Conservation (phyloP, 1,139 yeast genomes). For the Hansenula sp. region DNA sequence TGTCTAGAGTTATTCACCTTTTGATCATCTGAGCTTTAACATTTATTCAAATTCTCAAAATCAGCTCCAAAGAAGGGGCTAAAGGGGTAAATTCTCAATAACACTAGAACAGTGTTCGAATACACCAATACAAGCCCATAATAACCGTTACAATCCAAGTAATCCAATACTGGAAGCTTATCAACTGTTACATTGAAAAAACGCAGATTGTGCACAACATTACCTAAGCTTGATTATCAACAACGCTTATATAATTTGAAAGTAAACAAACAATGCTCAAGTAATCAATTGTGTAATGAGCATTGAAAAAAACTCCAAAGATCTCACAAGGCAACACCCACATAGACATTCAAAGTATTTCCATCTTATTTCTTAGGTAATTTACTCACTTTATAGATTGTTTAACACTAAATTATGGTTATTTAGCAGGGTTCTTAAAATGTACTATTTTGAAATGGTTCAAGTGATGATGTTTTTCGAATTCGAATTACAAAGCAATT, state of each 20-base stretch:
- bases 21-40: no score
- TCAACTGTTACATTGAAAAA: not conserved
- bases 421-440: not conserved
- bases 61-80: no score
- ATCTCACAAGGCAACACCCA: not conserved
- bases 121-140: no score
- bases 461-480: slow-evolving; percentile 1
- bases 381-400: not conserved
- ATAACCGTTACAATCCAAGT: no score
- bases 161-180: not conserved
- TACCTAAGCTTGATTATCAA: slow-evolving; percentile 3
- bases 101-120: no score
- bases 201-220: not conserved
- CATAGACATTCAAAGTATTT: no score
- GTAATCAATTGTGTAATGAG: not conserved
- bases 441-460: not conserved
- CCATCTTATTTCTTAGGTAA: no score
- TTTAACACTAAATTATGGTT: no score
- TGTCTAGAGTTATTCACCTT: not conserved
- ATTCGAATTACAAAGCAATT: slow-evolving; percentile 4
- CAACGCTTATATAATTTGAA: slow-evolving; percentile 3
- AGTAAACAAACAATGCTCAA: not conserved
- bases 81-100: no score
- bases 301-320: not conserved
- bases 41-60: no score